Conservation (phyloP, 345 rosid genomes). For the Lumnitzera racemosa region DNA sequence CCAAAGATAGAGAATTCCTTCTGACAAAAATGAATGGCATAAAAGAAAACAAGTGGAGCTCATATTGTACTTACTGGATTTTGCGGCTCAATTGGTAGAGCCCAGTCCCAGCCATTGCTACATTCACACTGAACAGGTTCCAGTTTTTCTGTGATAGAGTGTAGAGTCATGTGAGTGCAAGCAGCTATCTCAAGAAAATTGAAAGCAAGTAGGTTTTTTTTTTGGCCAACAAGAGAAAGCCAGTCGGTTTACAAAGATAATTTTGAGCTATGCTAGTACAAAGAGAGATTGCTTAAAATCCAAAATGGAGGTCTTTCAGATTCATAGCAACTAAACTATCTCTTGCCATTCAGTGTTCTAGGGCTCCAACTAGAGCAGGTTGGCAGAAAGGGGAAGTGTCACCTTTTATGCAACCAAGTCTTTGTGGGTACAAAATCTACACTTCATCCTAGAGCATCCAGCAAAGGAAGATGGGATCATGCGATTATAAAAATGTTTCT, state of each 20-base stretch:
- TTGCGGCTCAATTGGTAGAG: slow-evolving; percentile 79
- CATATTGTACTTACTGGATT: slow-evolving; percentile 43
- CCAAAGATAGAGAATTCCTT: not conserved
- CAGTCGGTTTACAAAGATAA: not conserved
- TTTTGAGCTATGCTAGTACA: not conserved
- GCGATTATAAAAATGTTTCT: no score
- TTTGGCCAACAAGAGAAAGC: no score
- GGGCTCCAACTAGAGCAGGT: no score
- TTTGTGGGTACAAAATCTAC: no score
- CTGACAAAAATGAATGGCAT: not conserved
- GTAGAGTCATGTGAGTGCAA: not conserved
- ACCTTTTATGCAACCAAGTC: no score
- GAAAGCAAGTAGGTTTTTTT: not conserved
- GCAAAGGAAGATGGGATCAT: no score
- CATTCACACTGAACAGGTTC: slow-evolving; percentile 83
- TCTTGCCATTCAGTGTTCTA: no score
- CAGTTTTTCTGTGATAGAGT: slow-evolving; percentile 68
- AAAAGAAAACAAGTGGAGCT: not conserved
- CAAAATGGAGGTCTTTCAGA: no score
- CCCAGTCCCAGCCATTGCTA: slow-evolving; percentile 85
- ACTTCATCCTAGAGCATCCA: no score
- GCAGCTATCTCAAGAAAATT: not conserved
- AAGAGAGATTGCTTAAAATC: no score
- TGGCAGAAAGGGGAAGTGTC: no score
- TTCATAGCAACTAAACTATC: no score